phyloP scores from a whole-genome alignment of 805 yeast genomes.

The Wickerhamomyces chaumierensis region DNA sequence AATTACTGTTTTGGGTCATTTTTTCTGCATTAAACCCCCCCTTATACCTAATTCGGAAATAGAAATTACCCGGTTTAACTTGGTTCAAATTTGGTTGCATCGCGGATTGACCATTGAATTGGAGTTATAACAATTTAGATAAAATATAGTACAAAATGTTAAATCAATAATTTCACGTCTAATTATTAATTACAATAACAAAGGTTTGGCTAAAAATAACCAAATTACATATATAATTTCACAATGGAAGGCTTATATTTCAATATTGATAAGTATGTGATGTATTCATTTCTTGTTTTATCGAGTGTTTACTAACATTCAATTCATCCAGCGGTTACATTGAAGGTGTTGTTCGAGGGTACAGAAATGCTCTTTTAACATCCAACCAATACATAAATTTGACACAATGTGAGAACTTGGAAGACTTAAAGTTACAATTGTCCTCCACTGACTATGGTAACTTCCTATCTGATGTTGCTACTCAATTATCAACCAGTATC shows the following conservation, averaged over 20 bases:
- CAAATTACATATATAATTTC: too few relatives aligned
- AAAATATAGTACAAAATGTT: too few relatives aligned
- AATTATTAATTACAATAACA: not conserved
- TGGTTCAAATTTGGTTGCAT: too few relatives aligned
- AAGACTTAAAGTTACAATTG: constrained; percentile 86
- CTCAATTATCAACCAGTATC: constrained; percentile 76
- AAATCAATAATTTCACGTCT: too few relatives aligned
- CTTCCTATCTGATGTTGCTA: constrained; percentile 71
- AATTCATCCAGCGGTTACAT: constrained; percentile 51
- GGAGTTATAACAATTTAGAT: too few relatives aligned
- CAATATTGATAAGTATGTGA: constrained; percentile 52
- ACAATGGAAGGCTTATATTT: constrained; percentile 88
- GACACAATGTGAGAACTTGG: constrained; percentile 92
- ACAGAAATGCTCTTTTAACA: constrained; percentile 71
- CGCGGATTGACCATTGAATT: too few relatives aligned
- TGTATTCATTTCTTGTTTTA: not conserved
- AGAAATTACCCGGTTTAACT: too few relatives aligned
- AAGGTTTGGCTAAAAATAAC: too few relatives aligned
- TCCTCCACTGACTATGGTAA: constrained; percentile 95
- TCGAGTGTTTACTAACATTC: constrained; percentile 8
- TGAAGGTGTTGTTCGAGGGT: constrained; percentile 93
- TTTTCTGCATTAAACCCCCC: too few relatives aligned
- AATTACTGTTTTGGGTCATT: too few relatives aligned
- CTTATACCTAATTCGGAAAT: too few relatives aligned
- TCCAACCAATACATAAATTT: constrained; percentile 78